Evolutionary conservation across 2,329 filamentous ascomycete species (phyloP).

Genomic region (Fusarium subtropicale): DNA sequence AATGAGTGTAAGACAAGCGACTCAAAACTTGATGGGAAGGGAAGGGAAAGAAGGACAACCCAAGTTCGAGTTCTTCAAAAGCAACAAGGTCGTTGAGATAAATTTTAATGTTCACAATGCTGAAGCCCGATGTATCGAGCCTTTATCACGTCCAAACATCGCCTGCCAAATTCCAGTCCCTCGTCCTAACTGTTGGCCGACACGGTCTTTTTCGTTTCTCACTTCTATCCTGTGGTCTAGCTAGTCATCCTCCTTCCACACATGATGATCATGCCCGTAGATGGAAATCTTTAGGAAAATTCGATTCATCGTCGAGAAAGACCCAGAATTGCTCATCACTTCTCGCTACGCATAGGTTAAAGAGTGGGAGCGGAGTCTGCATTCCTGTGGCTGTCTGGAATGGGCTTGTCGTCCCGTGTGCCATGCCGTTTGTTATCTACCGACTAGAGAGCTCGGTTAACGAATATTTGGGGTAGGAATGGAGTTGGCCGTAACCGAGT

Average conservation of each 20-base stretch:
- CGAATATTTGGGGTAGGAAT: not conserved
- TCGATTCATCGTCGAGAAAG: not conserved
- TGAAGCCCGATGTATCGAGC: not conserved
- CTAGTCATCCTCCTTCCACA: not conserved
- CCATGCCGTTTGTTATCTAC: not conserved
- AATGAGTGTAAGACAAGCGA: not conserved
- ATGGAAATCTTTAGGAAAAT: constrained; percentile 6
- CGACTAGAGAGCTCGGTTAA: not conserved
- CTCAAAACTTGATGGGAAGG: not conserved
- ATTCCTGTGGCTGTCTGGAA: constrained; percentile 14
- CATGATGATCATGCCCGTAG: not conserved
- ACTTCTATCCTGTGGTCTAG: not conserved
- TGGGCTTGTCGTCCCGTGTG: not conserved
- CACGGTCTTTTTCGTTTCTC: not conserved
- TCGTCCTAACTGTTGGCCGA: not conserved
- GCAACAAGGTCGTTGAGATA: not conserved
- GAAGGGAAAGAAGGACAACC: not conserved
- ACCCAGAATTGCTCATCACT: constrained; percentile 1
- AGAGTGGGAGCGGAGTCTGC: not conserved
- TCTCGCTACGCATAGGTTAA: not conserved
- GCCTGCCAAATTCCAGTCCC: constrained; percentile 6
- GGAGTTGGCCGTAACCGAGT: no score
- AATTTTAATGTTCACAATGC: not conserved
- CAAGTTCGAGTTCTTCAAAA: not conserved
- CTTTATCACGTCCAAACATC: not conserved